Percentiles rank a stretch among this genome's conserved stretches.
These are phyloP conservation scores for Chrysanthemum lavandulifolium DNA, from an alignment of 129 eudicot genomes.

Conservation along the genomic window DNA sequence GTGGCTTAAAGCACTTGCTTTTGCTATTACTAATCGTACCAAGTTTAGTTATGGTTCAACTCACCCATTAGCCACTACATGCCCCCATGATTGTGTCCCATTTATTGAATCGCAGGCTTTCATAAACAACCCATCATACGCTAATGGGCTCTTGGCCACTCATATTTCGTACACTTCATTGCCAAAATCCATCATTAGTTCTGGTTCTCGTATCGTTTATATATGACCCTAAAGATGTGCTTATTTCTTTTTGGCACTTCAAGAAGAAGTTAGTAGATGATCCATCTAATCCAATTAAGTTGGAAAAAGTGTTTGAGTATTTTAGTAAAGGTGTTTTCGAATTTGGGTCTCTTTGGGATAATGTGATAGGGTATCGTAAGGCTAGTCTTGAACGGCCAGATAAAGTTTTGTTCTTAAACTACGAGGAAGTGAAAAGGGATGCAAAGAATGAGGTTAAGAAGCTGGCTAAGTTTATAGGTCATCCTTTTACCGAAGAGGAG, in stretches of 20 bases:
- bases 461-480: slow-evolving; percentile 30
- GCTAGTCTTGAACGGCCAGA: slow-evolving; percentile 14
- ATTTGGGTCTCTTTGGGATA: slow-evolving; percentile 31
- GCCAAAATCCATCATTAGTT: slow-evolving; percentile 20
- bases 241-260: slow-evolving; percentile 28
- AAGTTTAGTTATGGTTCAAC: not conserved
- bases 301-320: slow-evolving; percentile 24
- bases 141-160: slow-evolving; percentile 20
- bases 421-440: slow-evolving; percentile 21
- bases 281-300: not conserved
- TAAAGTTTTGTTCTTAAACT: slow-evolving; percentile 12
- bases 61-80: slow-evolving; percentile 29
- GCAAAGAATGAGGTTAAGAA: slow-evolving; percentile 9
- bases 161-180: slow-evolving; percentile 27
- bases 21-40: slow-evolving; percentile 25
- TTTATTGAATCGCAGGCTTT: slow-evolving; percentile 17
- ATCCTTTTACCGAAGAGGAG: slow-evolving; percentile 30
- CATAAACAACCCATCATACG: slow-evolving; percentile 1
- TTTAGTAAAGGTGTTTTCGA: slow-evolving; percentile 7
- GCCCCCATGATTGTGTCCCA: slow-evolving; percentile 43
- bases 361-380: slow-evolving; percentile 28
- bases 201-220: slow-evolving; percentile 27
- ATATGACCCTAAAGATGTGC: slow-evolving; percentile 30
- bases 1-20: slow-evolving; percentile 42
- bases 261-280: slow-evolving; percentile 1